Percentiles rank a stretch among this genome's conserved stretches.
Evolutionary conservation across 208 protist species (phyloP).

Genomic region (Leishmania tropica): DNA sequence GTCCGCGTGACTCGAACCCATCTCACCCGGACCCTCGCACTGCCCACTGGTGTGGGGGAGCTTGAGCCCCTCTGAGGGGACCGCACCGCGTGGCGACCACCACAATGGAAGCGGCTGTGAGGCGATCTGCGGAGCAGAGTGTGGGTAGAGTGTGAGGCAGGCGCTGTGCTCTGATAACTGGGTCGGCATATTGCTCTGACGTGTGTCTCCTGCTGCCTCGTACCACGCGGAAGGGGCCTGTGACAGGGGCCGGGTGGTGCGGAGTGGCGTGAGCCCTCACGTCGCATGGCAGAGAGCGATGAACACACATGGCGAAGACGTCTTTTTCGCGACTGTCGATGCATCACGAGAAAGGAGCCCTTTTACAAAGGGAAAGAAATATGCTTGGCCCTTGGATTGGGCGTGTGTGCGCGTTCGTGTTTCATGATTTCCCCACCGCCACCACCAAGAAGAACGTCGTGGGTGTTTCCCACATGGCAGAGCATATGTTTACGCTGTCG

Average conservation of each 20-base stretch:
- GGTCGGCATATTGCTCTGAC: too few species aligned
- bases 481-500: not conserved
- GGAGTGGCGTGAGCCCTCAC: not conserved
- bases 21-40: too few species aligned
- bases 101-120: not conserved
- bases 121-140: not conserved
- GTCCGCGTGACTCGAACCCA: too few species aligned
- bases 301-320: not conserved
- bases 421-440: too few species aligned
- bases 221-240: too few species aligned
- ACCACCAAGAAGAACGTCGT: too few species aligned
- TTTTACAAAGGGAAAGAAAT: not conserved
- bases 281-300: not conserved
- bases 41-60: not conserved
- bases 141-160: not conserved
- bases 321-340: not conserved
- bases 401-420: not conserved
- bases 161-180: too few species aligned
- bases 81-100: too few species aligned
- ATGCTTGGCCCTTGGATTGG: not conserved
- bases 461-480: too few species aligned
- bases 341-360: not conserved
- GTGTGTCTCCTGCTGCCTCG: too few species aligned
- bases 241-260: too few species aligned
- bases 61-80: too few species aligned